A percentile compares a stretch with the other conserved stretches of the same genome.
These are phyloP conservation scores for Euphorbia tirucalli DNA, from an alignment of 345 rosid species.

Conservation along the genomic window DNA sequence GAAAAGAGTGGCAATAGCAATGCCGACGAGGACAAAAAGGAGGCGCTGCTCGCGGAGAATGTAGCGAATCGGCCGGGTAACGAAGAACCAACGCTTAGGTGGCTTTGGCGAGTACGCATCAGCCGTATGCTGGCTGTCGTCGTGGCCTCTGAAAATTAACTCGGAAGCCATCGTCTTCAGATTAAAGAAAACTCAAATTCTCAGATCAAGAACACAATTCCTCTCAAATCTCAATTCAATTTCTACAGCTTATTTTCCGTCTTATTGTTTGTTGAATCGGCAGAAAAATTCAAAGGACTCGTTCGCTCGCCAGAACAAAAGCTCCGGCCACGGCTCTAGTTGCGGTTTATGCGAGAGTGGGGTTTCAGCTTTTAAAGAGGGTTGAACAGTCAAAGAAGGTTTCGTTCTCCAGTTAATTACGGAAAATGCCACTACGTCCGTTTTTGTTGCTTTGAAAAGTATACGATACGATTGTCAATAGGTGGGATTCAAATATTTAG, in stretches of 20 bases:
- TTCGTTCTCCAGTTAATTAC: conserved; percentile 15
- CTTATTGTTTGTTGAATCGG: neutral
- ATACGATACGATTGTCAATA: conserved; percentile 23
- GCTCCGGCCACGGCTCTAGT: neutral
- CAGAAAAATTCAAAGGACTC: neutral
- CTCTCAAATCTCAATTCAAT: neutral
- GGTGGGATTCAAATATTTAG: conserved; percentile 1
- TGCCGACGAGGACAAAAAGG: conserved; percentile 75
- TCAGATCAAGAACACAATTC: neutral
- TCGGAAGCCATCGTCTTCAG: conserved; percentile 57
- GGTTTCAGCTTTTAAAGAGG: conserved; percentile 11
- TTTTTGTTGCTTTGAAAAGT: conserved; percentile 15
- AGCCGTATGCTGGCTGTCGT: conserved; percentile 46
- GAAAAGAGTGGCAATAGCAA: conserved; percentile 70
- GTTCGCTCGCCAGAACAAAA: conserved; percentile 6
- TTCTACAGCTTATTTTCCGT: neutral
- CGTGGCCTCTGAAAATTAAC: conserved; percentile 75
- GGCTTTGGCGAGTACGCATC: conserved; percentile 71
- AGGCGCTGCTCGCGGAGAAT: conserved; percentile 93
- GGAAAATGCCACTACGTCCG: conserved; percentile 7
- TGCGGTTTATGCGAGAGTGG: neutral
- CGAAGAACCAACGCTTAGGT: conserved; percentile 62
- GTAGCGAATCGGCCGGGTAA: conserved; percentile 67
- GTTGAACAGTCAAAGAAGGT: conserved; percentile 13
- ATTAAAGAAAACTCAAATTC: neutral